Evolutionary conservation across 768 basidiomycete genomes (phyloP), one percentile per base, ranked within the genome.

Genomic region (Lentinula raphanica): DNA sequence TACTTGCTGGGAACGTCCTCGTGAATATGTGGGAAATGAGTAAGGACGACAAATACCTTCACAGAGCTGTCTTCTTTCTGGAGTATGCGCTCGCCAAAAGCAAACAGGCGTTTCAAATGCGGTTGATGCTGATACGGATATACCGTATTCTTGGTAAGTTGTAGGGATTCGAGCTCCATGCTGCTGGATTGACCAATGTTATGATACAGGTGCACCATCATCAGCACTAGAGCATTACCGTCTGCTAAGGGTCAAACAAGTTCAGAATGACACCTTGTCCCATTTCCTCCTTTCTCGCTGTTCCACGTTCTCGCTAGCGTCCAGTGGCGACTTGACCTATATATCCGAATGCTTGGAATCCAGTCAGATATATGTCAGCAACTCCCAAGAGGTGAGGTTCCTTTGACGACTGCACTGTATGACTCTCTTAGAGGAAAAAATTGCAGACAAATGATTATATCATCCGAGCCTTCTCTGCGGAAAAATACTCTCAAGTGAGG

Each of bases 241-340:
- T 28, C 73, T 76, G 23, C 78, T 95, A 75, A 84, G 86, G 60
- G 76, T 91, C 60, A 94, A 94, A 68, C 88, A 92, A 65, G 81
- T 95, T 23, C 93, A 96, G 68, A 82, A 88, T 58, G 94, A 97
- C 65, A 96, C 94, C 0, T 76, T 97, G 7, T 92, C 91, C 1
- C 91, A 96, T 67, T 81, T 92, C 56, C 71, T 94, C 53, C 79
- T 94, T 40, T 84, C 89, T 19, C 82, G 93, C 21, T 82, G 87
- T 11, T 83, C 86, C 21, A 89, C 85, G 0, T 95, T 92, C 74
- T 92, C 90, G 2, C 72, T 88, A 38, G 86, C 89, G 44, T 77
- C 88, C 3, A 80, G 75, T 13, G 92, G 92, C 7, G 92, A 94
- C 64, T 69, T 94, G 28, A 87, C 90, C 1, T 81, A 84, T 69